Percentiles rank a stretch among this genome's conserved stretches.
phyloP scores from a whole-genome alignment of 106 monocot species.

The Dendrobium chrysotoxum region DNA sequence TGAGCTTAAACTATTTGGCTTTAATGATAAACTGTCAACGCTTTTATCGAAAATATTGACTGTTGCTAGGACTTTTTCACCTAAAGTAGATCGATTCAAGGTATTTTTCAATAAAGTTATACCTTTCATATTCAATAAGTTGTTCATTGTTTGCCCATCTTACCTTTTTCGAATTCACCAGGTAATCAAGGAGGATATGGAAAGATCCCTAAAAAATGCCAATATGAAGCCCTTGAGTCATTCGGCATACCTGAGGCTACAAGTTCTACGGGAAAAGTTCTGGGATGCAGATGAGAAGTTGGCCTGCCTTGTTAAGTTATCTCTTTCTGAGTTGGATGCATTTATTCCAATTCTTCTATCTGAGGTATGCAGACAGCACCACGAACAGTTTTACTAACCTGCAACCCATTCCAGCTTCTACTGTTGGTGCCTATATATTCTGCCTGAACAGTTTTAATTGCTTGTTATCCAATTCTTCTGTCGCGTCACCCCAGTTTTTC shows the following conservation, averaged over 20 bases:
- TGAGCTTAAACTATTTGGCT: conserved; percentile 85
- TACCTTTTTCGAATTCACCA: conserved; percentile 10
- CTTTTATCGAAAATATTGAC: conserved; percentile 68
- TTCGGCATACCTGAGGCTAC: conserved; percentile 80
- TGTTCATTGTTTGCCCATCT: neutral
- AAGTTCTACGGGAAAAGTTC: conserved; percentile 66
- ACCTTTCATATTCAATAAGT: neutral
- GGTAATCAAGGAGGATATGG: conserved; percentile 94
- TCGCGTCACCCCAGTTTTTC: neutral
- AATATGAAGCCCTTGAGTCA: conserved; percentile 90
- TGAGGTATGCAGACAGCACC: conserved; percentile 39
- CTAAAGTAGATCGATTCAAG: conserved; percentile 75
- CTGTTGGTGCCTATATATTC: neutral
- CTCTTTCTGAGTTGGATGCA: conserved; percentile 51
- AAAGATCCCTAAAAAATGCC: conserved; percentile 72
- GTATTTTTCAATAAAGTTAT: conserved; percentile 22
- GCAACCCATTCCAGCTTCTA: neutral
- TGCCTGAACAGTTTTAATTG: neutral
- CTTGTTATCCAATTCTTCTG: neutral
- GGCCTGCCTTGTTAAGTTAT: conserved; percentile 40
- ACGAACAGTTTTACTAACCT: neutral
- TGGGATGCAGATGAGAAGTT: conserved; percentile 88
- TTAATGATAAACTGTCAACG: conserved; percentile 76
- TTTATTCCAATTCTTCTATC: conserved; percentile 75
- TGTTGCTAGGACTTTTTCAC: conserved; percentile 42